Conservation (phyloP, 108 stramenopile genomes). For the Skeletonema grethae region DNA sequence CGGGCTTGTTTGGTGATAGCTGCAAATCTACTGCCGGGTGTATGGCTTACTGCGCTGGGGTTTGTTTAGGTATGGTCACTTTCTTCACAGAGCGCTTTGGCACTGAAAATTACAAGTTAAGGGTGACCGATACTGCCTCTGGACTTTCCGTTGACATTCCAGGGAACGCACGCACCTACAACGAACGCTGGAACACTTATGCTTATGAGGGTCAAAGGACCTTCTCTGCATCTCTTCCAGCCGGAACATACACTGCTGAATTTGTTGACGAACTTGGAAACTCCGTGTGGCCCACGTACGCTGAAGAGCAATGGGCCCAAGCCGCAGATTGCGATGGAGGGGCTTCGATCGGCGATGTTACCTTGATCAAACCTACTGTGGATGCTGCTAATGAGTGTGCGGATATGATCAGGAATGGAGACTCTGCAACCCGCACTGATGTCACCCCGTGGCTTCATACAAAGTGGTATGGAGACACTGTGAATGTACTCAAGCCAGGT, state of each 20-base stretch:
- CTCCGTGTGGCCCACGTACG: slow-evolving; percentile 46
- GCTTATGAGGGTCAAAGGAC: slow-evolving; percentile 7
- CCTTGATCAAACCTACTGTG: slow-evolving; percentile 32
- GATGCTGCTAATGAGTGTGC: slow-evolving; percentile 15
- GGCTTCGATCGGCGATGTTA: slow-evolving; percentile 26
- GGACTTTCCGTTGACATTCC: slow-evolving; percentile 19
- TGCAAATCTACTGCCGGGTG: slow-evolving; percentile 16
- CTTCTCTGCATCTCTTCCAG: slow-evolving; percentile 49
- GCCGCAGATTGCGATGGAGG: slow-evolving; percentile 35
- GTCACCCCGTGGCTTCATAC: slow-evolving; percentile 43
- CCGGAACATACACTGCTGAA: slow-evolving; percentile 38
- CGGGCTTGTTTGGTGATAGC: slow-evolving; percentile 18
- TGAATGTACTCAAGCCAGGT: slow-evolving; percentile 17
- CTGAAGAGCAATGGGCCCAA: slow-evolving; percentile 44
- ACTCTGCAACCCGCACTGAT: slow-evolving; percentile 1
- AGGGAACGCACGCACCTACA: slow-evolving; percentile 18
- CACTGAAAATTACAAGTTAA: slow-evolving; percentile 38
- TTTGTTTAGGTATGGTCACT: slow-evolving; percentile 43
- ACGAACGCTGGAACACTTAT: slow-evolving; percentile 21
- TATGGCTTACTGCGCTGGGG: slow-evolving; percentile 38
- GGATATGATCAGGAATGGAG: slow-evolving; percentile 47
- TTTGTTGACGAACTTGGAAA: slow-evolving; percentile 40
- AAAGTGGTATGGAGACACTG: not conserved
- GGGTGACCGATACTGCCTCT: slow-evolving; percentile 17
- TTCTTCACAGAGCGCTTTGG: slow-evolving; percentile 44